Conservation (phyloP, 805 yeast genomes). For the Kluyveromyces aestuarii region DNA sequence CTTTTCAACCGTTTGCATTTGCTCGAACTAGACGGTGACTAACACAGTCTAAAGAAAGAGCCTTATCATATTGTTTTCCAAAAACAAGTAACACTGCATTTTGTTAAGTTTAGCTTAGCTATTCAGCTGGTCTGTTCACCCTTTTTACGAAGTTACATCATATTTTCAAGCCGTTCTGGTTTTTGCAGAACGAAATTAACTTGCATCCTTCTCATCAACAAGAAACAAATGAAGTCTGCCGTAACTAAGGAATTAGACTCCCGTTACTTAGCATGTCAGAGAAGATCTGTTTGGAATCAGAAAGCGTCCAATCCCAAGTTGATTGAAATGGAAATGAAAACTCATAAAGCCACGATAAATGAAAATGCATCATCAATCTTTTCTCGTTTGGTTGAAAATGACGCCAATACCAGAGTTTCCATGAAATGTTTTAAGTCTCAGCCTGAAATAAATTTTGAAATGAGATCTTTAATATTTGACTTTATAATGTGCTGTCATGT, state of each 20-base stretch:
- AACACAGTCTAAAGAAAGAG: neutral
- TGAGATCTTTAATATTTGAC: conserved; percentile 74
- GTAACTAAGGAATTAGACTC: neutral
- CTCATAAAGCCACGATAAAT: conserved; percentile 35
- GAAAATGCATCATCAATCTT: conserved; percentile 39
- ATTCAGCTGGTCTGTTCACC: conserved; percentile 2
- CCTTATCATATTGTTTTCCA: neutral
- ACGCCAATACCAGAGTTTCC: conserved; percentile 21
- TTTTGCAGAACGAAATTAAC: neutral
- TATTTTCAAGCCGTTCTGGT: neutral
- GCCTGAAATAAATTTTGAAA: conserved; percentile 35
- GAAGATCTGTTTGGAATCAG: conserved; percentile 8
- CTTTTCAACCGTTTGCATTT: neutral
- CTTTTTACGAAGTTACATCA: neutral
- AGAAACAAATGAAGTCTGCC: neutral
- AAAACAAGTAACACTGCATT: neutral
- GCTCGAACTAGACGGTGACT: neutral
- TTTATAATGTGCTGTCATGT: conserved; percentile 68
- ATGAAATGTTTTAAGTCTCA: conserved; percentile 28
- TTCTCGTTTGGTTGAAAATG: conserved; percentile 29
- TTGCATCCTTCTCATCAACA: neutral
- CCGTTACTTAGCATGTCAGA: conserved; percentile 3
- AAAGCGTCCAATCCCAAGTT: conserved; percentile 33
- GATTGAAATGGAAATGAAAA: conserved; percentile 38
- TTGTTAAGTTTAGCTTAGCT: neutral